phyloP scores from a whole-genome alignment of 352 stramenopile species.

The Phytophthora hibernalis region DNA sequence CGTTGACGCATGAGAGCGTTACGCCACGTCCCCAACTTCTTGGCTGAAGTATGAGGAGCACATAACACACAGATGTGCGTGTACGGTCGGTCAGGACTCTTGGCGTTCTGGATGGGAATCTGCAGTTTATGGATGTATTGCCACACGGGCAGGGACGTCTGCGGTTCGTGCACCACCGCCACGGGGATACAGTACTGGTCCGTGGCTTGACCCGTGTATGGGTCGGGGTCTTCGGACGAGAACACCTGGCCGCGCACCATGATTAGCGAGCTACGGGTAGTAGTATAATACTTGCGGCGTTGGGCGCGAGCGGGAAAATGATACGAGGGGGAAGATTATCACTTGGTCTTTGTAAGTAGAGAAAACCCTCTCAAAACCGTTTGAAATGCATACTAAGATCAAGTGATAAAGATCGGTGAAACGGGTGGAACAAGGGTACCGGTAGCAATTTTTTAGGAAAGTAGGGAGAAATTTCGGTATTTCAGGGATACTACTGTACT shows the following conservation, averaged over 20 bases:
- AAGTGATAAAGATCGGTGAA: no score
- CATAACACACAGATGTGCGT: conserved; percentile 51
- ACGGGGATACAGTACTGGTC: conserved; percentile 40
- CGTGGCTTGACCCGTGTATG: conserved; percentile 13
- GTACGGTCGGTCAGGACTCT: conserved; percentile 23
- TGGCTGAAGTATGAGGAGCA: conserved; percentile 12
- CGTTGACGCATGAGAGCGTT: conserved; percentile 45
- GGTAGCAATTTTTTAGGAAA: no score
- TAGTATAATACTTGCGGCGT: conserved; percentile 34
- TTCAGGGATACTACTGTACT: no score
- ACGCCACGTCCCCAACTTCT: conserved; percentile 23
- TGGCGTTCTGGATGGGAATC: conserved; percentile 29
- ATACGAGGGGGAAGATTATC: conserved; percentile 14
- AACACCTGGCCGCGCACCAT: conserved; percentile 10
- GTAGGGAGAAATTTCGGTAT: no score
- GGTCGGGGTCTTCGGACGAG: conserved; percentile 7
- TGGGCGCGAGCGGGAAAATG: conserved; percentile 4
- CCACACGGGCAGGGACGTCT: conserved; percentile 46
- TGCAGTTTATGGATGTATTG: conserved; percentile 44
- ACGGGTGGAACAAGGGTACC: no score
- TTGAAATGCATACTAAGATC: no score
- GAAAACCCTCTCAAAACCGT: no score
- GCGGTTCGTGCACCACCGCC: conserved; percentile 29
- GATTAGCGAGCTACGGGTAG: background rate
- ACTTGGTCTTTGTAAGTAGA: conserved; percentile 18